Evolutionary conservation across 1,284 basidiomycete species (phyloP), one percentile per base, ranked within the genome.

Genomic region (Apiotrichum mycotoxinovorans): DNA sequence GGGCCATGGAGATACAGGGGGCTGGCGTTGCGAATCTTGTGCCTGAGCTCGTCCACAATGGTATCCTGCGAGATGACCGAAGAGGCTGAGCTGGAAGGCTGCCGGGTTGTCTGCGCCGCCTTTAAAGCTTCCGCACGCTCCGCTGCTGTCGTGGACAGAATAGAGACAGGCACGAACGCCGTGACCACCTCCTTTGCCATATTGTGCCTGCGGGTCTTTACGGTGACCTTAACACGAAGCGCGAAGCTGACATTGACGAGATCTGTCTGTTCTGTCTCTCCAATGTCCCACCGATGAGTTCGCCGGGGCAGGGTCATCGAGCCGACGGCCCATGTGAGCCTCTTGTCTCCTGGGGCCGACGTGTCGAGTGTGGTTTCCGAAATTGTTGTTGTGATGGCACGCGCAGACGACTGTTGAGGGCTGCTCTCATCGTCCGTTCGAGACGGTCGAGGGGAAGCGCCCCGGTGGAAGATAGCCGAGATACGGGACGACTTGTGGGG

Each of bases 281-380:
- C 71, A 4, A 66, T 43, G 49, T 70, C 69, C 73, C 73, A 75
- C 11, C 60, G 62, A 4, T 65, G 60, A 7, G 60, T 51, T 9
- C 71, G 61, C 17, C 58, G 57, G 1, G 73, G 68, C 5, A 74
- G 47, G 1, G 48, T 37, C 9, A 71, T 41, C 1, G 51, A 42
- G 14, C 67, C 55, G 1, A 46, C 43, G 22, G 62, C 62, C 60
- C 66, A 66, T 23, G 52, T 56, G 4, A 57, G 48, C 9, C 65
- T 65, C 8, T 46, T 56, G 14, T 52, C 42, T 4, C 56, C 59
- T 2, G 60, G 43, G 1, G 43, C 26, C 1, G 65, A 42, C 14
- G 61, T 58, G n/a, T 67, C 64, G 25, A 50, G 57, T 0, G 55
- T 34, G 17, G 55, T 33, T n/a, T 70, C 69, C 1, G 48, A 51